phyloP scores from a whole-genome alignment of 768 basidiomycete genomes.

The Calocera cornea region DNA sequence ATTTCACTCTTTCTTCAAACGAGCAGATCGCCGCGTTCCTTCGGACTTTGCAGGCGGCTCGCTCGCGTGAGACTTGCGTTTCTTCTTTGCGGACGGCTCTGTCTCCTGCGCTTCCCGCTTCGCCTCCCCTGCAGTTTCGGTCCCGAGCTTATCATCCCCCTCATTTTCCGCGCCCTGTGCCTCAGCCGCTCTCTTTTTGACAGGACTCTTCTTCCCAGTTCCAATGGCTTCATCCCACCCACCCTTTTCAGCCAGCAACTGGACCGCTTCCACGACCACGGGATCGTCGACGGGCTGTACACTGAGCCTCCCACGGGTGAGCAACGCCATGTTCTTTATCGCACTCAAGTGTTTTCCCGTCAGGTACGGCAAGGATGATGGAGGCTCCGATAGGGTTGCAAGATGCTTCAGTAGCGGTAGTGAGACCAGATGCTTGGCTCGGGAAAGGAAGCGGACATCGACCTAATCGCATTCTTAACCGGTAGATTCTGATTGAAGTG shows the following conservation, averaged over 20 bases:
- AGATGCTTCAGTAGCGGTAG: conserved; percentile 59
- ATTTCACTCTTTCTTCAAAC: not conserved
- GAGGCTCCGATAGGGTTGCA: conserved; percentile 26
- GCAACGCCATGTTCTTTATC: conserved; percentile 55
- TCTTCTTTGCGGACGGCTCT: not conserved
- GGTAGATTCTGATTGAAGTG: not conserved
- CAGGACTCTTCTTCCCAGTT: not conserved
- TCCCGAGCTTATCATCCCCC: not conserved
- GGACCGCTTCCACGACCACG: conserved; percentile 50
- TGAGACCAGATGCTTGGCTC: conserved; percentile 61
- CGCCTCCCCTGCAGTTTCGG: not conserved
- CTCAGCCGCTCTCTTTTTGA: not conserved
- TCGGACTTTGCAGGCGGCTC: not conserved
- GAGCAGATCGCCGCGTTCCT: not conserved
- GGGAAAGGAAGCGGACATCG: conserved; percentile 51
- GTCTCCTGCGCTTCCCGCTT: not conserved
- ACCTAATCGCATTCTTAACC: conserved; percentile 19
- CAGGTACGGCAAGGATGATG: conserved; percentile 7
- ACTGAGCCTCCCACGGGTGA: conserved; percentile 70
- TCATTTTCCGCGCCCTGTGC: not conserved
- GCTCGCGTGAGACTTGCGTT: not conserved
- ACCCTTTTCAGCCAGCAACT: conserved; percentile 49
- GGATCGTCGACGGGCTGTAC: conserved; percentile 61
- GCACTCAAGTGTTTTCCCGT: conserved; percentile 7
- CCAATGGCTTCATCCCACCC: conserved; percentile 46